Percentiles rank a stretch among this genome's conserved stretches.
Evolutionary conservation across 2,329 filamentous ascomycete genomes (phyloP).

Genomic region (Fusarium redolens): DNA sequence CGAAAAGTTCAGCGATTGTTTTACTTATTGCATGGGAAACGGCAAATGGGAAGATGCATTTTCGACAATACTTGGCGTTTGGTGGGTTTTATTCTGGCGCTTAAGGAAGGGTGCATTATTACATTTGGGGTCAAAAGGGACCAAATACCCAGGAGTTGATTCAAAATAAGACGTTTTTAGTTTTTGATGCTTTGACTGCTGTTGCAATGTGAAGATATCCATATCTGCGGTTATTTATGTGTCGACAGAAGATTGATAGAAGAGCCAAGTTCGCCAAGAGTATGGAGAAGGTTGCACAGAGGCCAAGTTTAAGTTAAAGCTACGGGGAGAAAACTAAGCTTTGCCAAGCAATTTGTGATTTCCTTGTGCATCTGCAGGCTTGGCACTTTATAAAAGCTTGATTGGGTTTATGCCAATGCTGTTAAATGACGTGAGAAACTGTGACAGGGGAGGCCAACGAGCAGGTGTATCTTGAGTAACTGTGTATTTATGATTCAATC

Average conservation of each 20-base stretch:
- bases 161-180: not conserved
- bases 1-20: constrained; percentile 35
- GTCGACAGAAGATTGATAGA: not conserved
- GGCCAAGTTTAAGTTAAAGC: constrained; percentile 23
- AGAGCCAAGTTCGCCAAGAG: constrained; percentile 31
- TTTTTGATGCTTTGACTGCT: not conserved
- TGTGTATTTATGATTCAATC: not conserved
- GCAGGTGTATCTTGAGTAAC: not conserved
- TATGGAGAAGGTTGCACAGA: constrained; percentile 35
- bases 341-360: constrained; percentile 45
- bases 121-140: constrained; percentile 39
- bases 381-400: constrained; percentile 42
- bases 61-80: constrained; percentile 30
- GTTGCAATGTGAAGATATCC: not conserved
- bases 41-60: constrained; percentile 22
- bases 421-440: constrained; percentile 19
- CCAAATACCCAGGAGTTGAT: constrained; percentile 45
- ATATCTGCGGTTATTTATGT: not conserved
- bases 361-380: constrained; percentile 35
- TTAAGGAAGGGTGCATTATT: constrained; percentile 21
- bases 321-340: constrained; percentile 42
- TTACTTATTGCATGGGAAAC: constrained; percentile 27
- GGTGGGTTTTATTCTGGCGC: constrained; percentile 24
- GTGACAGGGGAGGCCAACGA: not conserved
- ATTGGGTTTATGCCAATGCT: constrained; percentile 15